Conservation (phyloP, 2,329 filamentous ascomycete species). For the Dactylellina sp. region DNA sequence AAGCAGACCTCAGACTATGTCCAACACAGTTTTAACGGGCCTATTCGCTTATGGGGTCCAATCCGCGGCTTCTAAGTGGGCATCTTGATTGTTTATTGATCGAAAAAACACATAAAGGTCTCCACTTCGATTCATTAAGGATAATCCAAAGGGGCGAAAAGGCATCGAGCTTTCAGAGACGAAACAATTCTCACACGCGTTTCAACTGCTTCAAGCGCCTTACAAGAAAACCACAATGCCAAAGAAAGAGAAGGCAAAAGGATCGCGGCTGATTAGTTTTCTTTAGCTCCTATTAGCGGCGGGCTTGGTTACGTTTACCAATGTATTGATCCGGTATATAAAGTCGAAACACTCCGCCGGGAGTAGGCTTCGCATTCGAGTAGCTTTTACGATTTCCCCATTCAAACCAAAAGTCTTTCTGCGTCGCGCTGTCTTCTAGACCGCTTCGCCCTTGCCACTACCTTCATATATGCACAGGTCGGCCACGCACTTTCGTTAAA, state of each 20-base stretch:
- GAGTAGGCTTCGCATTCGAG: constrained; percentile 15
- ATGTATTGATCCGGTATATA: constrained; percentile 47
- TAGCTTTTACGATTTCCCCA: constrained; percentile 3
- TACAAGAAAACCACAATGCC: constrained; percentile 5
- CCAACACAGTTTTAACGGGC: constrained; percentile 16
- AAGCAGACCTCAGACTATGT: constrained; percentile 47
- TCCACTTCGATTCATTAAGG: constrained; percentile 37
- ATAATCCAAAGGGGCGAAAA: constrained; percentile 30
- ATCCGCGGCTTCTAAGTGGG: constrained; percentile 13
- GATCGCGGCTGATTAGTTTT: constrained; percentile 19
- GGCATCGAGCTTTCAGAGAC: constrained; percentile 12
- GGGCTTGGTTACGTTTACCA: constrained; percentile 22
- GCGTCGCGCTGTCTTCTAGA: constrained; percentile 50
- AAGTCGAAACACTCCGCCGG: constrained; percentile 50
- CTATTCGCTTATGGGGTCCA: constrained; percentile 35
- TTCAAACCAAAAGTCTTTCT: constrained; percentile 14
- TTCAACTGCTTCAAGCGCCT: constrained; percentile 33
- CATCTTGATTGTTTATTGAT: constrained; percentile 31
- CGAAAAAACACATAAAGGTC: constrained; percentile 10
- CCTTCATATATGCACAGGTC: constrained; percentile 1
- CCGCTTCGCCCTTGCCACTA: constrained; percentile 37
- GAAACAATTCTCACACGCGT: constrained; percentile 55
- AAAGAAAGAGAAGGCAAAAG: constrained; percentile 6
- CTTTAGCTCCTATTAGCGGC: constrained; percentile 15
- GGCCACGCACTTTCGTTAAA: constrained; percentile 25